Conservation (phyloP, 192 early-diverging fungal species). For the Coemansia reversa region DNA sequence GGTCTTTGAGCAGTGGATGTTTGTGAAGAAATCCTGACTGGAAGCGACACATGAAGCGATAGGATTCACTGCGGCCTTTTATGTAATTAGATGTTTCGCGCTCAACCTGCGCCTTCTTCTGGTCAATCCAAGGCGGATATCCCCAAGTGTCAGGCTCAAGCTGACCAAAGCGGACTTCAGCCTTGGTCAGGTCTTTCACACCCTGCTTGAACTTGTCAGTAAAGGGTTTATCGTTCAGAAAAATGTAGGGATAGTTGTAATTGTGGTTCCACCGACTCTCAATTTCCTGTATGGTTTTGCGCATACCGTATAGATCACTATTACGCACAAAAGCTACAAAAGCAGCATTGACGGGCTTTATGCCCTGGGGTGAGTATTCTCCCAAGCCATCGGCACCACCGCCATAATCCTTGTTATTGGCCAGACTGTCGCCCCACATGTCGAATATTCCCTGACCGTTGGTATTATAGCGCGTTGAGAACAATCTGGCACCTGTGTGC, state of each 20-base stretch:
- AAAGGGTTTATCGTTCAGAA: slow-evolving; percentile 75
- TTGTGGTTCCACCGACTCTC: slow-evolving; percentile 72
- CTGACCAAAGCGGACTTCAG: slow-evolving; percentile 31
- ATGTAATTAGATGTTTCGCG: slow-evolving; percentile 30
- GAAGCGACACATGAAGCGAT: slow-evolving; percentile 49
- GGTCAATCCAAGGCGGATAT: slow-evolving; percentile 50
- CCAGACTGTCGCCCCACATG: slow-evolving; percentile 27
- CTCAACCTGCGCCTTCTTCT: slow-evolving; percentile 33
- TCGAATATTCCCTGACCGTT: slow-evolving; percentile 27
- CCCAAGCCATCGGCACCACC: not conserved
- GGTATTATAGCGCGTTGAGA: slow-evolving; percentile 38
- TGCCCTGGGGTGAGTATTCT: slow-evolving; percentile 21
- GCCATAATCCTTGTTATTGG: slow-evolving; percentile 18
- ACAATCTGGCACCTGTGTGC: slow-evolving; percentile 31
- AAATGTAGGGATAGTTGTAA: slow-evolving; percentile 81
- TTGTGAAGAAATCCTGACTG: slow-evolving; percentile 56
- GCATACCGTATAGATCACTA: slow-evolving; percentile 61
- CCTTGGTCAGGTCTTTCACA: slow-evolving; percentile 34
- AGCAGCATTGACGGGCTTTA: slow-evolving; percentile 55
- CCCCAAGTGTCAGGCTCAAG: slow-evolving; percentile 44
- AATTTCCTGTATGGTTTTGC: slow-evolving; percentile 57
- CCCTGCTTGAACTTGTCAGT: slow-evolving; percentile 64
- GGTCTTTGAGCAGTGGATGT: slow-evolving; percentile 54
- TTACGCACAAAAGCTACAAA: slow-evolving; percentile 69
- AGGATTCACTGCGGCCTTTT: slow-evolving; percentile 42